These are phyloP conservation scores for Trichoderma erinaceum DNA, from an alignment of 495 filamentous ascomycete genomes.

Conservation along the genomic window DNA sequence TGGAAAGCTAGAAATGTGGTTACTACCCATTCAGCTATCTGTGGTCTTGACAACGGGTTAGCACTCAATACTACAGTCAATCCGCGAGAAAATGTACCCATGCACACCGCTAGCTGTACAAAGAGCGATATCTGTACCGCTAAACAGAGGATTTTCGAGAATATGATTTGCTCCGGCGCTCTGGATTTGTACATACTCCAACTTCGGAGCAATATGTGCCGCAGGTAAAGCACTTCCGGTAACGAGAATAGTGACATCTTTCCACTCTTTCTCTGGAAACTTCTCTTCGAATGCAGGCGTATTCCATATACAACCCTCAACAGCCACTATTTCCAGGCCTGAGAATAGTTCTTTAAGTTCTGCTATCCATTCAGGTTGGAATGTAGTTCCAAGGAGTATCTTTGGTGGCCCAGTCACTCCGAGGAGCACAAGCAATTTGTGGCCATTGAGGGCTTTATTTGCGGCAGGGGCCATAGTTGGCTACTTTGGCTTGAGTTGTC, in stretches of 20 bases:
- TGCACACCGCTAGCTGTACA: neutral
- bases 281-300: neutral
- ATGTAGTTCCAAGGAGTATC: slow-evolving; percentile 47
- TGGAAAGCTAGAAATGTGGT: slow-evolving; percentile 44
- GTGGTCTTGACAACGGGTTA: slow-evolving; percentile 41
- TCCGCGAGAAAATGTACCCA: neutral
- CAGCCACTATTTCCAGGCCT: neutral
- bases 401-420: slow-evolving; percentile 34
- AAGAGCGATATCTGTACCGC: neutral
- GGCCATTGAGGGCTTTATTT: slow-evolving; percentile 37
- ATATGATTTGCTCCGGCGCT: slow-evolving; percentile 71
- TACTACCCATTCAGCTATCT: slow-evolving; percentile 77
- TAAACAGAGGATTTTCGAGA: slow-evolving; percentile 56
- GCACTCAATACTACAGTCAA: neutral
- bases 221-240: slow-evolving; percentile 49
- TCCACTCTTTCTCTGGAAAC: neutral
- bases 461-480: neutral
- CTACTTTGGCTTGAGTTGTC: neutral
- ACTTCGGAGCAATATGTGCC: slow-evolving; percentile 43
- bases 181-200: slow-evolving; percentile 68
- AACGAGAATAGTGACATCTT: slow-evolving; percentile 54
- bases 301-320: neutral
- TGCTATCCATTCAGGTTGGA: slow-evolving; percentile 43
- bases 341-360: slow-evolving; percentile 14
- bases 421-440: slow-evolving; percentile 43